Evolutionary conservation across 2,329 filamentous ascomycete species (phyloP), one percentile per base, ranked within the genome.

Genomic region (Zasmidium angulare): DNA sequence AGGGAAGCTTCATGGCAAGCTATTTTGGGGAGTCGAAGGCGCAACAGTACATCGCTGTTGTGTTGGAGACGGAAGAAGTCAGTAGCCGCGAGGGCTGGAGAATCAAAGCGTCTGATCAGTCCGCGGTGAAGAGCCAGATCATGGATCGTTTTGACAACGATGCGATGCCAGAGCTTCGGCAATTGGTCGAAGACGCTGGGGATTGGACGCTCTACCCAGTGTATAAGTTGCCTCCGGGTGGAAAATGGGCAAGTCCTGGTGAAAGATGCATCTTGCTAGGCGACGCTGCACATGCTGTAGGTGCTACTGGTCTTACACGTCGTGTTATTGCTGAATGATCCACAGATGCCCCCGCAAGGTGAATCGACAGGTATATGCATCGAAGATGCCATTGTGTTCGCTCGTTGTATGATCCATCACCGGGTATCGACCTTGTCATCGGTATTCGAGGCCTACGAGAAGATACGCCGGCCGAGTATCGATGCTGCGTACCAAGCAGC

Each of bases 281-380:
- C 3, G 79, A 81, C 69, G 78, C 78, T 23, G 79, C 77, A 3
- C 78, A 81, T 61, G 78, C 78, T 36, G 77, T 79, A 72, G 52
- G 76, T 26, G 31, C 11, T 19, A 14, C 3, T 17, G 17, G n/a
- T n/a, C n/a, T 46, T 4, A 19, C 20, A n/a, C 10, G 48, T 14
- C 12, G 12, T 11, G 10, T 6, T 9, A 50, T 22, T 43, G 31
- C 36, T 50, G 53, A 59, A 61, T 63, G 29, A 7, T 26, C 68
- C 53, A 55, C 6, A 79, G 77, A 80, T 80, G 78, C 78, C 78
- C 1, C 78, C 78, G 0, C 74, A 75, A 21, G 78, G 78, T 48
- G 78, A 80, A 67, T 78, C 76, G 4, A 77, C 76, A 7, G 74
- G 76, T 1, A 76, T 77, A 53, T 77, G 76, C 0, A 69, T 80